phyloP scores from a whole-genome alignment of 1,284 basidiomycete genomes.

The Cutaneotrichosporon sp. region DNA sequence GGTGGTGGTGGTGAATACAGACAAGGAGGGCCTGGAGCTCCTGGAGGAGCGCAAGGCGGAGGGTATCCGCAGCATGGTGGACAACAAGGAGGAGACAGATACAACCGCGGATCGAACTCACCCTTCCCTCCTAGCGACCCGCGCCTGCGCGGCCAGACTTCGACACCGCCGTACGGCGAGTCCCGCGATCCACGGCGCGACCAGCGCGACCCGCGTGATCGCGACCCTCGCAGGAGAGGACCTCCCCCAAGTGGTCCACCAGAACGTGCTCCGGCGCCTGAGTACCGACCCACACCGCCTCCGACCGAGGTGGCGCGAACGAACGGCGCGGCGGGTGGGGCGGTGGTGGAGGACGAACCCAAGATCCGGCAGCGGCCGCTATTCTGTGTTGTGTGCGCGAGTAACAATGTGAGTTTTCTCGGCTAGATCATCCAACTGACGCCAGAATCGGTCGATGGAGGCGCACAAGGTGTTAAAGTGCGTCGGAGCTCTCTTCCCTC shows the following conservation, averaged over 20 bases:
- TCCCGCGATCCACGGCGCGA: constrained; percentile 3
- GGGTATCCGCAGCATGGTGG: constrained; percentile 10
- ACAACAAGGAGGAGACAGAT: neutral
- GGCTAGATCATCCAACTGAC: constrained; percentile 18
- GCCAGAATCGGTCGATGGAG: constrained; percentile 97
- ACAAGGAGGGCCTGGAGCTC: neutral
- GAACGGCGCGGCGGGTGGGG: constrained; percentile 5
- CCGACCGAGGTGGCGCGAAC: constrained; percentile 6
- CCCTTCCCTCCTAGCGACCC: constrained; percentile 11
- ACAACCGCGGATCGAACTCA: constrained; percentile 9
- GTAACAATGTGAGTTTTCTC: constrained; percentile 73
- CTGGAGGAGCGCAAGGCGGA: neutral
- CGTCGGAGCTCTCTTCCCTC: constrained; percentile 48
- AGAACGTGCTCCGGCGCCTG: constrained; percentile 1
- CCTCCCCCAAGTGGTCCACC: constrained; percentile 5
- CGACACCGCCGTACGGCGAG: constrained; percentile 15
- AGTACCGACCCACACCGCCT: constrained; percentile 14
- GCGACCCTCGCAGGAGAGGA: constrained; percentile 8
- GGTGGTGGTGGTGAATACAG: constrained; percentile 14
- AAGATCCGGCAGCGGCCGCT: constrained; percentile 60
- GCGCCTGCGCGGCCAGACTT: constrained; percentile 1
- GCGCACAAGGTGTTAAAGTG: constrained; percentile 88
- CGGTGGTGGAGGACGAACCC: constrained; percentile 20
- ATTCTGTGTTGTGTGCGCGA: constrained; percentile 97
- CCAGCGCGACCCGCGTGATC: constrained; percentile 12